Evolutionary conservation across 139 green algal genomes (phyloP).

Genomic region (Marvania coccoides): DNA sequence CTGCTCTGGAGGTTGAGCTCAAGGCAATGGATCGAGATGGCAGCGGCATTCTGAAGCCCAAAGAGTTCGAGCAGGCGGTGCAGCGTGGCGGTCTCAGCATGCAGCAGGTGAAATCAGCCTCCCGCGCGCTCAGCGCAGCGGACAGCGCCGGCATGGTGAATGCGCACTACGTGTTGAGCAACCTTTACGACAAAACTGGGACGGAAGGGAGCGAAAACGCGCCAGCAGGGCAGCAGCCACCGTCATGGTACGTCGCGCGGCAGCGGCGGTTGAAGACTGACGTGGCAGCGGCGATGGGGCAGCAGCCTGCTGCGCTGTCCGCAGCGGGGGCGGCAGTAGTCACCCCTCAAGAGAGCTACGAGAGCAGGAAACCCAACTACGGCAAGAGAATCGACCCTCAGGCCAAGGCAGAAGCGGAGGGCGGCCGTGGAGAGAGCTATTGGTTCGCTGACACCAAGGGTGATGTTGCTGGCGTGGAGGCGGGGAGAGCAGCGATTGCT

Average conservation of each 20-base stretch:
- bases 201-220: not conserved
- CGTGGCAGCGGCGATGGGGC: not conserved
- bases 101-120: not conserved
- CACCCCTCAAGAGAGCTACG: not conserved
- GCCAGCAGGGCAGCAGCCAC: too few relatives aligned
- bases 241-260: not conserved
- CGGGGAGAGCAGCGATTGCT: too few relatives aligned
- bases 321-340: not conserved
- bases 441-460: too few relatives aligned
- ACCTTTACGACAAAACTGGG: not conserved
- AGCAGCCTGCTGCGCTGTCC: conserved; percentile 1
- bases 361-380: not conserved
- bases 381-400: not conserved
- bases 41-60: not conserved
- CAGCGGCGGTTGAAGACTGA: conserved; percentile 10
- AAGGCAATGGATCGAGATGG: not conserved
- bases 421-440: not conserved
- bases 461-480: too few relatives aligned
- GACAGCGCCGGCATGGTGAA: not conserved
- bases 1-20: not conserved
- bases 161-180: not conserved
- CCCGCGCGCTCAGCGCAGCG: not conserved
- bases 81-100: conserved; percentile 6
- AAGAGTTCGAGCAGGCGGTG: conserved; percentile 3
- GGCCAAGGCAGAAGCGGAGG: not conserved